phyloP scores from a whole-genome alignment of 2,329 filamentous ascomycete genomes.

The Phaeosphaeriaceae sp. region DNA sequence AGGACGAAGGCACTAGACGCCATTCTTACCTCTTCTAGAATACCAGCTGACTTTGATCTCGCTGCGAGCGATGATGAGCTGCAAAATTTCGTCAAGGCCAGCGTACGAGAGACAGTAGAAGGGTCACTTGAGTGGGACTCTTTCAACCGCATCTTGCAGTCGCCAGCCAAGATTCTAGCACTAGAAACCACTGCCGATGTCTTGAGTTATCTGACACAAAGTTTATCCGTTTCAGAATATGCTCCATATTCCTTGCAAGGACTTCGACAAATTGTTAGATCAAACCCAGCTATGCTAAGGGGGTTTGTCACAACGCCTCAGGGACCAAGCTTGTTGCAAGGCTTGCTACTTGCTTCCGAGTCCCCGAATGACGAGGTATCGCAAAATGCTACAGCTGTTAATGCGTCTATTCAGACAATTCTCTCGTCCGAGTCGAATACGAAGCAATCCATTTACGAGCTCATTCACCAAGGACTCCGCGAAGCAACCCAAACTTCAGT shows the following conservation, averaged over 20 bases:
- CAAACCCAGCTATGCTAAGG: slow-evolving; percentile 50
- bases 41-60: slow-evolving; percentile 43
- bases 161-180: slow-evolving; percentile 41
- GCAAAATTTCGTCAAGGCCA: slow-evolving; percentile 43
- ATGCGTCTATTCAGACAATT: slow-evolving; percentile 43
- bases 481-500: slow-evolving; percentile 51
- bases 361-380: slow-evolving; percentile 60
- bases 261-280: slow-evolving; percentile 52
- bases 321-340: slow-evolving; percentile 59
- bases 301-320: slow-evolving; percentile 52
- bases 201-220: slow-evolving; percentile 47
- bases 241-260: slow-evolving; percentile 51
- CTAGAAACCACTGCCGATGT: slow-evolving; percentile 47
- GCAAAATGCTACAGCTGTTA: slow-evolving; percentile 50
- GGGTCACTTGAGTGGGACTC: slow-evolving; percentile 46
- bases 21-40: slow-evolving; percentile 45
- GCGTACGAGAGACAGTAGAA: slow-evolving; percentile 37
- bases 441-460: slow-evolving; percentile 56
- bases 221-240: slow-evolving; percentile 45
- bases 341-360: slow-evolving; percentile 61
- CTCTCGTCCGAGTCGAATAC: slow-evolving; percentile 48
- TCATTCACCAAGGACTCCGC: slow-evolving; percentile 60
- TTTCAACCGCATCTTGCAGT: slow-evolving; percentile 44
- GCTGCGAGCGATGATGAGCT: slow-evolving; percentile 44
- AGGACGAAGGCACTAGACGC: slow-evolving; percentile 39